Conservation (phyloP, 2,329 filamentous ascomycete species). For the Leptographium wingfieldii region DNA sequence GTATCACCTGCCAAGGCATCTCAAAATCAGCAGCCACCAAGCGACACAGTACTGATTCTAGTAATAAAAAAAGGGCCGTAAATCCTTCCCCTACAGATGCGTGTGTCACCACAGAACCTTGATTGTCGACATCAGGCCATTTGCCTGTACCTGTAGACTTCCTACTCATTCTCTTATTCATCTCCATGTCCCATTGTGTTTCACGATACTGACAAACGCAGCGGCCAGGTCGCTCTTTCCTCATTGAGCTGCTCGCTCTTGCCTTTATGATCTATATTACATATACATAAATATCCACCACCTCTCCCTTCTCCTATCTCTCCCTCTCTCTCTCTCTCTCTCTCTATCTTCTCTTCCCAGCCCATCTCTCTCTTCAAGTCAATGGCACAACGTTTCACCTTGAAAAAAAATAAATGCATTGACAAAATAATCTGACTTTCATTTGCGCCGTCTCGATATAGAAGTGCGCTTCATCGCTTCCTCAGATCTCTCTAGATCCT, state of each 20-base stretch:
- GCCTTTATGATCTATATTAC: background rate
- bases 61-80: background rate
- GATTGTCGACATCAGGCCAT: background rate
- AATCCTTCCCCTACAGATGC: background rate
- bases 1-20: too few relatives aligned
- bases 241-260: background rate
- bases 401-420: background rate
- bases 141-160: background rate
- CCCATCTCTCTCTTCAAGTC: background rate
- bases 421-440: background rate
- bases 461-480: background rate
- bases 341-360: background rate
- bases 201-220: background rate
- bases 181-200: background rate
- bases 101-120: background rate
- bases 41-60: too few relatives aligned
- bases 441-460: background rate
- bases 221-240: background rate
- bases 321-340: background rate
- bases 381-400: background rate
- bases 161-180: background rate
- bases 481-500: background rate
- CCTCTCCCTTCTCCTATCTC: background rate
- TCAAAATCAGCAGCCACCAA: too few relatives aligned
- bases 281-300: background rate